Base-by-base conservation (phyloP, 805 yeast species). In the Pichia occidentalis region DNA sequence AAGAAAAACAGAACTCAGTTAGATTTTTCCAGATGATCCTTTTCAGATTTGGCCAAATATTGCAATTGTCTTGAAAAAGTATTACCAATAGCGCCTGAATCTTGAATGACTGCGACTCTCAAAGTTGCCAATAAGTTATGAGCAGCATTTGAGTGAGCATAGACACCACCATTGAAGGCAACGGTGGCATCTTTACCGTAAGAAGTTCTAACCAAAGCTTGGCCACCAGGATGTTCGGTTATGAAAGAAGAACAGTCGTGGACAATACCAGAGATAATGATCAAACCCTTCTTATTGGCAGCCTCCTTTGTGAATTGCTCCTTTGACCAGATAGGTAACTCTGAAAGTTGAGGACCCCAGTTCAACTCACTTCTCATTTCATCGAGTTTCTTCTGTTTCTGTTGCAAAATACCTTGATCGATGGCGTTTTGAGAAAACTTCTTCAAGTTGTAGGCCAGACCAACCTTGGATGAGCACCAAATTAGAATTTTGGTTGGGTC, bases 91-190 rank as follows among this genome's bases (percentile, higher is more conserved):
- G 78, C 84, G 48, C 73, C 74, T 34, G 78, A 68, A 46, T 80
- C 88, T 58, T 77, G 71, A 43, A 83, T 73, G 29, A 84, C 81
- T 19, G 90, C 92, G 13, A 84, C 77, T 69, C 94, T 77, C 84
- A 82, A 74, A 12, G 82, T 77, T 14, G 90, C 86, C 60, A 84
- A 70, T 54, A 83, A 64, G 60, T 84, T 84, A 59, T 81, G 87
- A 17, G 92, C 94, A 44, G 94, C 92, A 51, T 83, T 84, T 7
- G 90, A 80, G 56, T 84, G 94, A 10, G 83, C 76, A 54, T 84
- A 84, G 22, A 84, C 92, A 56, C 85, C 88, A 56, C 94, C 94
- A 56, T 80, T 80, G 68, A 84, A 84, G 1, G 88, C 92, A 56
- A 72, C 73, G 11, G 90, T 80, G 20, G 90, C 90, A 59, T 84